Base-by-base conservation (phyloP, 2,329 filamentous ascomycete species). In the Exophiala lecanii-corni region DNA sequence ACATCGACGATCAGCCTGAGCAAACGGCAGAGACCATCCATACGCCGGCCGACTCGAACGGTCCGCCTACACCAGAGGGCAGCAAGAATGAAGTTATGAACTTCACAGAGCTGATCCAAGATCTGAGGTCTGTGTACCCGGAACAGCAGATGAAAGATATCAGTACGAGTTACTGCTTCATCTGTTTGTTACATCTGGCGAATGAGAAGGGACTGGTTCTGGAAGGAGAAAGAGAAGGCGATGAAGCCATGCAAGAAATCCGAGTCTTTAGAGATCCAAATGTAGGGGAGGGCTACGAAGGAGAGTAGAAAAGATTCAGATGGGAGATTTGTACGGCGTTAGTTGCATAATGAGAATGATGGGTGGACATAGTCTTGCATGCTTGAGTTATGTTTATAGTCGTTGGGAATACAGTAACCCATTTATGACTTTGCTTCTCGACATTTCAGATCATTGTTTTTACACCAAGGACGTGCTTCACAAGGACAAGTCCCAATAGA, bases 71-170 rank as follows among this genome's bases (percentile, higher is more conserved):
- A 35, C 59, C 57, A 41, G 62, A 57, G 23, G 56, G 54, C 31
- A 47, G 56, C 26, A 50, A 55, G 9, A 59, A 59, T 5, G 67
- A 69, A 50, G 63, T 73, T 3, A 75, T 96, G 53, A 89, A 84
- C 57, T 98, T 98, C 66, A 97, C 89, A 0, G 73, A 84, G 15
- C 82, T 98, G 47, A 94, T 98, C 81, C 94, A 94, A 61, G 82
- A 82, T 49, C 70, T 98, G 35, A 86, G 94, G 61, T 68, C 74
- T 3, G 88, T 95, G 5, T 98, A 98, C 59, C 83, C 89, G 9
- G 85, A 86, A 63, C 76, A 86, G 55, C 79, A 81, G 47, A 86
- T 98, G 80, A 81, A 84, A 48, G 92, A 98, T 65, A 97, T 98
- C 59, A 95, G 89, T 25, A 98, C 92, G 0, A 94, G 75, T 12